A percentile compares a stretch with the other conserved stretches of the same genome.
Evolutionary conservation across 345 rosid species (phyloP).

Genomic region (Pistacia atlantica): DNA sequence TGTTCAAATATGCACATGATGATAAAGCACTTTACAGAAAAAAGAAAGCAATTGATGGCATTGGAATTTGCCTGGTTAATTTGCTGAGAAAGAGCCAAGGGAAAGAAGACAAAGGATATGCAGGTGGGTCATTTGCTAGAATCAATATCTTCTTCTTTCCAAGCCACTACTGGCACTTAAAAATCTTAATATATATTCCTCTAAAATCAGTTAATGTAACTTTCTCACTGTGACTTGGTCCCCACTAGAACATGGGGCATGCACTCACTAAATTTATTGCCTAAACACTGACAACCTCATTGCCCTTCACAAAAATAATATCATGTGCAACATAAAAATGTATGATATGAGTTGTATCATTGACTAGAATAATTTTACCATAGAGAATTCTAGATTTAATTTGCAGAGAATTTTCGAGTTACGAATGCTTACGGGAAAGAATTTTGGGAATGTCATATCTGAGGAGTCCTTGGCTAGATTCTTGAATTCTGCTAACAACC

Average conservation of each 20-base stretch:
- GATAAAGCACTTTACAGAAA: neutral
- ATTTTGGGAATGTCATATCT: constrained; percentile 88
- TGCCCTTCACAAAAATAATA: neutral
- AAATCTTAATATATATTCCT: neutral
- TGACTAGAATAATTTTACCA: neutral
- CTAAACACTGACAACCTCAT: neutral
- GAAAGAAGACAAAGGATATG: neutral
- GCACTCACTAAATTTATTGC: neutral
- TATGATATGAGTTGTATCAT: neutral
- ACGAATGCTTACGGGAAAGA: constrained; percentile 64
- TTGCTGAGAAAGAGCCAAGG: neutral
- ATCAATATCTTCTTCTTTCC: neutral
- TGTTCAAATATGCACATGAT: constrained; percentile 11
- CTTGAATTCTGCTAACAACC: constrained; percentile 54
- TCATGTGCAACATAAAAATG: neutral
- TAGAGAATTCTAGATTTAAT: neutral
- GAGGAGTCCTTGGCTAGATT: constrained; percentile 80
- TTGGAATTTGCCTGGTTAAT: neutral
- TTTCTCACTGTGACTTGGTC: neutral
- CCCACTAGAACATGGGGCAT: constrained; percentile 16
- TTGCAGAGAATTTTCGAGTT: neutral
- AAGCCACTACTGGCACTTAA: constrained; percentile 1
- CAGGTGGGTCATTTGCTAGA: neutral
- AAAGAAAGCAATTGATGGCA: constrained; percentile 1
- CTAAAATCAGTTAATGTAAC: neutral